A percentile compares a stretch with the other conserved stretches of the same genome.
phyloP scores from a whole-genome alignment of 306 rosid species.

The Vigna reflexopilosa region DNA sequence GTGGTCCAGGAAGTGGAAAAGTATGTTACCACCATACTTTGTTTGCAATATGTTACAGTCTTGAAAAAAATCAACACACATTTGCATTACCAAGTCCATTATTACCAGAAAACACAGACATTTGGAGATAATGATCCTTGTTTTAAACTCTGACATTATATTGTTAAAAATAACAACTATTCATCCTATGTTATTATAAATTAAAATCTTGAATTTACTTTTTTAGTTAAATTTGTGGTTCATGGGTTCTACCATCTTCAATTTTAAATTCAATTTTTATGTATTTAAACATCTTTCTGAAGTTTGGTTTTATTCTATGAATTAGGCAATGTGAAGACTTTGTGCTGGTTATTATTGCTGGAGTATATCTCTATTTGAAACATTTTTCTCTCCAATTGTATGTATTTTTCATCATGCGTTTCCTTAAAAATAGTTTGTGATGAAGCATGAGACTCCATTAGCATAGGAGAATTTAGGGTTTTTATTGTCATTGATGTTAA shows the following conservation, averaged over 20 bases:
- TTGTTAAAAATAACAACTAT: neutral
- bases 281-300: neutral
- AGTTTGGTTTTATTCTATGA: too few species aligned
- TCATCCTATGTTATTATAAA: neutral
- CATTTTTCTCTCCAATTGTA: neutral
- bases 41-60: neutral
- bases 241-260: neutral
- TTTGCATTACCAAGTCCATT: neutral
- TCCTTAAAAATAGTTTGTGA: neutral
- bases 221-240: neutral
- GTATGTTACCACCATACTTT: conserved; percentile 47
- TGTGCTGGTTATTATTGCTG: neutral
- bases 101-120: neutral
- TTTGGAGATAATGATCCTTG: neutral
- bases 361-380: neutral
- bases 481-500: neutral
- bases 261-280: neutral
- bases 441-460: neutral
- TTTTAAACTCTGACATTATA: neutral
- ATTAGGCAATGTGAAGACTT: too few species aligned
- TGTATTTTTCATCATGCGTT: neutral
- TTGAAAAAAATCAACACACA: neutral
- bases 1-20: conserved; percentile 66
- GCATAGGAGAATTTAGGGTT: neutral
- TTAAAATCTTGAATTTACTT: too few species aligned